Base-by-base conservation (phyloP, 1,284 basidiomycete genomes). In the Xerocomus amazonicus region DNA sequence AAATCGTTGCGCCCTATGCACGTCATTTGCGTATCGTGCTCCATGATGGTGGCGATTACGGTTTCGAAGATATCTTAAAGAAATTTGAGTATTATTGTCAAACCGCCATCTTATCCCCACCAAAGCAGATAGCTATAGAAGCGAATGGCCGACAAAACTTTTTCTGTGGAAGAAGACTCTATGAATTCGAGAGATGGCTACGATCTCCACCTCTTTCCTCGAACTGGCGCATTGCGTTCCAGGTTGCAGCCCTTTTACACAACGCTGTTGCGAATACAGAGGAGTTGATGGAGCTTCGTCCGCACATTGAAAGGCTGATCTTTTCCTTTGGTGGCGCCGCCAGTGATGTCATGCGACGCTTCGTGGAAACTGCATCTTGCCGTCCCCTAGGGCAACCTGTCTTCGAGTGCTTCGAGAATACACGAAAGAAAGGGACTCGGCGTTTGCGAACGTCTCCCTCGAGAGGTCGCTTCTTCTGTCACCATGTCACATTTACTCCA, bases 401-500 rank as follows among this genome's bases (percentile, higher is more conserved):
- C 3, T 45, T 66, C 26, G 57, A 70, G 34, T 82, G 81, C 52
- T 84, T 86, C 53, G 58, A 75, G 8, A 66, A 67, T 14, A 61
- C 73, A n/a, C 45, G 60, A 8, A 45, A 60, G 32, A 47, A 56
- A 27, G 61, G 57, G n/a, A 67, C 72, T 40, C 58, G 38, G 2
- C 54, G 52, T 40, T 36, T 49, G 28, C 49, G 59, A 59, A 31
- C 52, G 40, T 9, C 53, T 42, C 36, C 54, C 59, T 35, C 56
- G 56, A 49, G 56, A 60, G 44, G 77, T 68, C 47, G 70, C 62
- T 52, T 81, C 58, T 67, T 71, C 23, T 87, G 81, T 56, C 77
- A 77, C 47, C 81, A 83, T 57, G 79, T 86, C 39, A 84, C 80
- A 1, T 80, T 88, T 51, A 86, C 86, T 0, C 87, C 87, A 0